Evolutionary conservation across 2,329 filamentous ascomycete species (phyloP), one percentile per base, ranked within the genome.

Genomic region (Rhytidhysteron rufulum): DNA sequence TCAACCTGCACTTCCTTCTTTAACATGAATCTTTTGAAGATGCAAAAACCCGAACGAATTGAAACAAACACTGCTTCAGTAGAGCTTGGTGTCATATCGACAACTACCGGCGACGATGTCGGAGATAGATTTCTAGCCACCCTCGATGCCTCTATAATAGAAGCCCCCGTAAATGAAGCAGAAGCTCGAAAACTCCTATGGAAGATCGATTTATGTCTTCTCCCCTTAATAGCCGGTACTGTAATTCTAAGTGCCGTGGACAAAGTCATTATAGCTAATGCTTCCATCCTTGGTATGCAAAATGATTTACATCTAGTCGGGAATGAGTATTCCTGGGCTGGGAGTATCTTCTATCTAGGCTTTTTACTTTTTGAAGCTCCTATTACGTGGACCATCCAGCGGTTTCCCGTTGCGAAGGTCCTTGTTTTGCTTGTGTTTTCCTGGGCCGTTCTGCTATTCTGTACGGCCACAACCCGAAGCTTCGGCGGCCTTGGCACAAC

Each of bases 401-500:
- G 47, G 9, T 39, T 56, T 17, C 54, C 54, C 1, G 31, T 54
- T 2, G 54, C 41, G 4, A 56, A 55, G 19, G 55, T 54, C 38
- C 43, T 55, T 16, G 44, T 42, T 0, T 44, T 41, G 29, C 43
- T 48, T 4, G 37, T 46, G 2, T 40, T 37, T 25, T 34, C 53
- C 8, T 55, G 52, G 52, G 50, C 48, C 4, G 39, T 45, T 5
- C 40, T 53, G 8, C 39, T 53, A 20, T 41, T 49, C 4, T 47
- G 50, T 5, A 47, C 42, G 15, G 50, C 45, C 13, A 34, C 41
- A 2, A 47, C 47, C 0, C 48, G 44, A 22, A 48, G 52, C 22
- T 55, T 52, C 39, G 69, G 60, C 3, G 72, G 73, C 0, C 63
- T 82, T 1, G 54, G 79, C n/a, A 60, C 67, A 0, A 63, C 72